phyloP scores from a whole-genome alignment of 2,329 filamentous ascomycete species.

The Rachicladosporium sp. region DNA sequence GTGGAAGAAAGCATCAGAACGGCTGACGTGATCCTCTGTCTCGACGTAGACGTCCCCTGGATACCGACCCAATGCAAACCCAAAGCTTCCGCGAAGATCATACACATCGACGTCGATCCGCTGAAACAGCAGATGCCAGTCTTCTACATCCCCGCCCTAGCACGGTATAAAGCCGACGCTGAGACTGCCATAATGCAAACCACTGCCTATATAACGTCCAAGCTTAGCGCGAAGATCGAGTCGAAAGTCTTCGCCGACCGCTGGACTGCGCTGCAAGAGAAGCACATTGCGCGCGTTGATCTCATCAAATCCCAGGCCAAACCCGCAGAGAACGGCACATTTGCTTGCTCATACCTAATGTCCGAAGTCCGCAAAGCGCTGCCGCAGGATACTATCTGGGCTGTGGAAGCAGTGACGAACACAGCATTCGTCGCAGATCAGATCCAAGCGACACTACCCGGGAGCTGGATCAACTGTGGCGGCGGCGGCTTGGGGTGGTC shows the following conservation, averaged over 20 bases:
- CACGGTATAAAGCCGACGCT: conserved; percentile 39
- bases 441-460: conserved; percentile 53
- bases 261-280: conserved; percentile 43
- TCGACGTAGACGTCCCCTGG: conserved; percentile 90
- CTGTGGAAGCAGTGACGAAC: conserved; percentile 67
- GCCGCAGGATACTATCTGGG: conserved; percentile 58
- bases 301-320: conserved; percentile 46
- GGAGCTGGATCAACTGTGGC: conserved; percentile 70
- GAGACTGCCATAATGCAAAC: conserved; percentile 42
- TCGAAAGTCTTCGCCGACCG: conserved; percentile 23
- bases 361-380: conserved; percentile 42
- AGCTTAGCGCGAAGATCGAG: conserved; percentile 31
- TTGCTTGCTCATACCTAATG: conserved; percentile 48
- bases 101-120: conserved; percentile 55
- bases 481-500: conserved; percentile 73
- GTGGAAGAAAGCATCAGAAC: conserved; percentile 59
- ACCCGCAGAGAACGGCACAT: conserved; percentile 49
- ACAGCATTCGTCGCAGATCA: conserved; percentile 57
- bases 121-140: conserved; percentile 51
- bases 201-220: conserved; percentile 41
- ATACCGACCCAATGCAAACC: conserved; percentile 65
- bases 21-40: conserved; percentile 72
- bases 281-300: conserved; percentile 47
- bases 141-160: conserved; percentile 43
- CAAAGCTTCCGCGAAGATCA: conserved; percentile 42